phyloP scores from a whole-genome alignment of 306 rosid species.

The barrel medic (Medicago truncatula) region MtrunA17r5.0-ANR NC_053045.1:9562001-9562500 shows the following conservation, averaged over 20 bases:
- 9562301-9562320: neutral
- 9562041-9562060: neutral
- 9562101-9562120: neutral
- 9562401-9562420: conserved; percentile 61
- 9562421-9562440: conserved; percentile 58
- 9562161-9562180: neutral
- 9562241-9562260: neutral
- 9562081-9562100: neutral
- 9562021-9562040: neutral
- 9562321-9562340: conserved; percentile 3
- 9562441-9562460: conserved; percentile 52
- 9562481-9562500: conserved; percentile 21
- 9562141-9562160: neutral
- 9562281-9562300: neutral
- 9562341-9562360: conserved; percentile 87
- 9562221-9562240: conserved; percentile 3
- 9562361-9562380: conserved; percentile 78
- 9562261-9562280: neutral
- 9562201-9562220: neutral
- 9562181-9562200: neutral
- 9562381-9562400: conserved; percentile 69
- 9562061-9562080: neutral
- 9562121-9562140: neutral
- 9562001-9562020: neutral
- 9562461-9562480: conserved; percentile 26